Conservation (phyloP, 192 early-diverging fungal genomes). For the Irineochytrium annulatum region DNA sequence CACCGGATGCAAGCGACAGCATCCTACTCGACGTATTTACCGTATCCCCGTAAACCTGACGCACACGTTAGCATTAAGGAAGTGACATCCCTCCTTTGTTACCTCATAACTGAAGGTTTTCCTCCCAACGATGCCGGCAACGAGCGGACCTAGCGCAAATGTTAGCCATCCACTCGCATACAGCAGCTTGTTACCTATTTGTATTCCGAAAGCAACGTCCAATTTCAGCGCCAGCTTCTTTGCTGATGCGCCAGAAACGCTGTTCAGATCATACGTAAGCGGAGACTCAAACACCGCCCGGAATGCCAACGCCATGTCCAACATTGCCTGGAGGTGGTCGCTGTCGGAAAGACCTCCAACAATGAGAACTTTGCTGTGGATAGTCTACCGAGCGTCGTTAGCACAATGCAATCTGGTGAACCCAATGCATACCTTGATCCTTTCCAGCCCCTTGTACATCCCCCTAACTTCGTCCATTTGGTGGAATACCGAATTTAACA, state of each 20-base stretch:
- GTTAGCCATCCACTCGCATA: not conserved
- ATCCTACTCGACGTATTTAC: conserved; percentile 43
- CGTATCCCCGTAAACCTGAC: conserved; percentile 46
- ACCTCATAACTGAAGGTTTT: conserved; percentile 50
- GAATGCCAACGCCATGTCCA: conserved; percentile 37
- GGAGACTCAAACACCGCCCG: conserved; percentile 19
- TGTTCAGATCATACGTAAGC: conserved; percentile 20
- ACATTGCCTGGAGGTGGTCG: conserved; percentile 26
- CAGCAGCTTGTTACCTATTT: conserved; percentile 22
- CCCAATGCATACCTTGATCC: conserved; percentile 36
- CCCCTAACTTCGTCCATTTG: conserved; percentile 38
- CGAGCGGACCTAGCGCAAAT: conserved; percentile 36
- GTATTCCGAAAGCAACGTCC: conserved; percentile 39
- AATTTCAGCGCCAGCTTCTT: conserved; percentile 23
- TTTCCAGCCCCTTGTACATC: conserved; percentile 26
- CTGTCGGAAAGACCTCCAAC: conserved; percentile 34
- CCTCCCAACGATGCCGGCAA: conserved; percentile 47
- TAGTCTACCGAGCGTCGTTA: conserved; percentile 45
- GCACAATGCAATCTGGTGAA: not conserved
- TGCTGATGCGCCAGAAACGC: not conserved
- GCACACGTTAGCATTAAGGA: not conserved
- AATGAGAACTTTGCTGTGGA: conserved; percentile 43
- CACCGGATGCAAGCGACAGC: conserved; percentile 27
- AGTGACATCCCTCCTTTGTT: not conserved
- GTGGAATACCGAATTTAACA: conserved; percentile 44